Base-by-base conservation (phyloP, 345 rosid species). In the Aquilaria sinensis region DNA sequence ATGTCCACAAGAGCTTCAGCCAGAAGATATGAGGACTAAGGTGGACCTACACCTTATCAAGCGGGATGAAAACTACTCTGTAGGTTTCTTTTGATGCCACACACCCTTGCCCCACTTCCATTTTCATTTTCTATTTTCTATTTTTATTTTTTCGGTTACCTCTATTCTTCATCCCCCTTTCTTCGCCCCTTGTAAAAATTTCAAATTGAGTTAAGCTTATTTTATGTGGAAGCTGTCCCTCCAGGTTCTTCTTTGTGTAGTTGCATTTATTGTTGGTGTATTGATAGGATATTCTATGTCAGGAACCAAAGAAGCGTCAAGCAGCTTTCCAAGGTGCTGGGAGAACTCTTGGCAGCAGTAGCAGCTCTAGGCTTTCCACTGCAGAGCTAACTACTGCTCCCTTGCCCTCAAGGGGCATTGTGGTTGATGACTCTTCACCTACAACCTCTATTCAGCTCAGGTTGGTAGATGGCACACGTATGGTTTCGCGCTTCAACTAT, bases 1-100 rank as follows among this genome's bases (percentile, higher is more conserved):
- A 77, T 90, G 96, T 60, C 99, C 99, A 0, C 68, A 58, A 70
- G 99, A 94, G 78, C 97, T 94, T 56, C 74, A 78, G 64, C 93
- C 89, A 14, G 72, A 73, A 31, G 87, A 88, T 70, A 66, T 78
- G 72, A 82, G 81, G 66, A 74, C 87, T 34, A 63, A 71, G 65
- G 96, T 88, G 71, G 88, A 88, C 71, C 81, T 90, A 16, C 78
- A 83, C 67, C 91, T 94, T 1, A 74, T 78, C 68, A 83, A 81
- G 74, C 84, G 85, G 51, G 96, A 85, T 13, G 97, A 90, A 60
- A 72, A 85, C 64, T 86, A 70, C 70, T 55, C 69, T 2, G 99
- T 88, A 63, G 7, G 83, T 63, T 33, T n/a, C 31, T 47, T 31
- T 10, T 64, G 31, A 43, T 10, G 51, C n/a, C 52, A 14, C 45